Conservation (phyloP, 441 rosid genomes). For the Pelargonium fulgidum region DNA sequence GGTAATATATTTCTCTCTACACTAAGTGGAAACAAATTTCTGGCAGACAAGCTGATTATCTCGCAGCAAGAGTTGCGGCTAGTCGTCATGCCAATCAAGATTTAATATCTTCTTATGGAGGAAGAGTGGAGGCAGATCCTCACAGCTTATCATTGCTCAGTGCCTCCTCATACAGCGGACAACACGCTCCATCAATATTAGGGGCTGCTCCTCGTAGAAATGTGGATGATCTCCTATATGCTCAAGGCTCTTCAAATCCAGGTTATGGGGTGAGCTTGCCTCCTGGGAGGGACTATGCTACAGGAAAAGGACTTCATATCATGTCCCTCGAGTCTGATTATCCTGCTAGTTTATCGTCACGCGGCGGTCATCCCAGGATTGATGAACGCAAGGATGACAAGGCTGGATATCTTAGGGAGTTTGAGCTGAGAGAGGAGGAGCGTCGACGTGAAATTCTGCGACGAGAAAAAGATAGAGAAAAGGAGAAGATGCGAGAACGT, state of each 20-base stretch:
- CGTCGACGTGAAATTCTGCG: slow-evolving; percentile 72
- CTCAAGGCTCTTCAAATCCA: slow-evolving; percentile 73
- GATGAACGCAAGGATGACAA: slow-evolving; percentile 84
- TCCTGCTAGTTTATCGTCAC: slow-evolving; percentile 42
- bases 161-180: slow-evolving; percentile 61
- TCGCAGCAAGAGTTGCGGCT: slow-evolving; percentile 77
- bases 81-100: slow-evolving; percentile 69
- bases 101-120: slow-evolving; percentile 59
- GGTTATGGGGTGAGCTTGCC: slow-evolving; percentile 99
- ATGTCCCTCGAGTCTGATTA: slow-evolving; percentile 65
- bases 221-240: slow-evolving; percentile 63
- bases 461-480: slow-evolving; percentile 82
- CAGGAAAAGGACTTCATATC: slow-evolving; percentile 79
- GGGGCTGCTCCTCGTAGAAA: slow-evolving; percentile 91
- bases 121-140: slow-evolving; percentile 75
- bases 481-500: slow-evolving; percentile 64
- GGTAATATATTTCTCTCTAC: slow-evolving; percentile 43
- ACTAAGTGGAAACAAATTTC: slow-evolving; percentile 86
- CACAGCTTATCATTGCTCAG: slow-evolving; percentile 56
- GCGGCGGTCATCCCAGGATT: slow-evolving; percentile 49
- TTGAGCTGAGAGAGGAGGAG: slow-evolving; percentile 89
- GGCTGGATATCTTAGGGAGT: slow-evolving; percentile 90
- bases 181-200: slow-evolving; percentile 72
- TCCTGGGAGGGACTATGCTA: slow-evolving; percentile 93
- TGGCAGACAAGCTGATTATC: slow-evolving; percentile 99